A percentile compares a stretch with the other conserved stretches of the same genome.
Conservation (phyloP, 1,284 basidiomycete species). For the Cystobasidium sp. region DNA sequence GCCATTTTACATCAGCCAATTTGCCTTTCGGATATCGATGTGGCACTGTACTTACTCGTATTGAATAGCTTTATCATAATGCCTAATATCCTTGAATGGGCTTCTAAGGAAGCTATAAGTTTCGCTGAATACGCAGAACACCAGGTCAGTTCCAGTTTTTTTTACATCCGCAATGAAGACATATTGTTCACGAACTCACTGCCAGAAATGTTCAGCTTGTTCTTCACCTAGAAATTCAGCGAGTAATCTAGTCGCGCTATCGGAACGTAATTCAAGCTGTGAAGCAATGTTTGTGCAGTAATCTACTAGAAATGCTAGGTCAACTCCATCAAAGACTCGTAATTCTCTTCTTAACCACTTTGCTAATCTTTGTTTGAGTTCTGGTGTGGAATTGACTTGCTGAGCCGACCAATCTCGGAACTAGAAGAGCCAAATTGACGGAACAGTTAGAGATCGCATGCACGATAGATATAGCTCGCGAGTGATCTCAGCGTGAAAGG, state of each 20-base stretch:
- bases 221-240: constrained; percentile 53
- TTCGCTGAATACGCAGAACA: constrained; percentile 6
- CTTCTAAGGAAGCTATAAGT: constrained; percentile 38
- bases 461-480: not conserved
- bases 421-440: constrained; percentile 2
- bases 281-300: constrained; percentile 54
- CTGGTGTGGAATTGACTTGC: constrained; percentile 45
- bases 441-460: not conserved
- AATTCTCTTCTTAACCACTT: constrained; percentile 55
- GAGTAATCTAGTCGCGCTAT: constrained; percentile 52
- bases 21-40: not conserved
- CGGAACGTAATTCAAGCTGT: constrained; percentile 51
- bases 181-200: constrained; percentile 5
- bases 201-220: constrained; percentile 52
- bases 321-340: constrained; percentile 53
- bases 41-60: constrained; percentile 35
- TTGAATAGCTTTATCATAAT: constrained; percentile 41
- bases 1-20: not conserved
- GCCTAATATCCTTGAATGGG: constrained; percentile 38
- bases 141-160: not conserved
- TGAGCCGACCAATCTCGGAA: constrained; percentile 51
- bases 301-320: constrained; percentile 54
- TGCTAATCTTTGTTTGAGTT: constrained; percentile 49
- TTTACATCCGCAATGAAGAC: not conserved
- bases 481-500: not conserved